Base-by-base conservation (phyloP, 257 asterid genomes). In the Cynanchum wilfordii region DNA sequence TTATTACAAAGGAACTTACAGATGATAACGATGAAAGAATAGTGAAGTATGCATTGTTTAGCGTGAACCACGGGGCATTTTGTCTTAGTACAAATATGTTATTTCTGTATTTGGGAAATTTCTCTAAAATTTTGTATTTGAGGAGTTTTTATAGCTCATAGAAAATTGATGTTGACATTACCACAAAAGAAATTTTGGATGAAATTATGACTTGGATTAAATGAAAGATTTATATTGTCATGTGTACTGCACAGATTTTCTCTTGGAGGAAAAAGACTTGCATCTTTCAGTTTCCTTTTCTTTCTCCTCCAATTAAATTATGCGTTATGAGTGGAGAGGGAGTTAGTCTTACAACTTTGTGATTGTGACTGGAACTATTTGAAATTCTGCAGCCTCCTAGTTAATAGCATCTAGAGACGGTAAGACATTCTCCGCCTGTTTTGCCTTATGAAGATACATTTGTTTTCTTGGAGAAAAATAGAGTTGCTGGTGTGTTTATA, bases 71-170 rank as follows among this genome's bases (percentile, higher is more conserved):
- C 33, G 15, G 10, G 17, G 33, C 19, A 65, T 73, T 52, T 15
- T 2, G 15, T 68, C 30, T 54, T 56, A 50, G 64, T 13, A 47
- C 62, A 20, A 38, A 8, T 29, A 69, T 24, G 47, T 44, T 22
- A 45, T 49, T 62, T 62, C 54, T 75, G 75, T 47, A 47, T 49
- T 63, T 56, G 19, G 6, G 63, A n/a, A 64, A 40, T 50, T 38
- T 54, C 69, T 64, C 7, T 63, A 16, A 5, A 63, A 4, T 64
- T 64, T 36, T 30, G 22, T 13, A 4, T 6, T 62, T 62, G 12
- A 57, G 63, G 63, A 58, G 22, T 62, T 62, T 15, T 30, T 33
- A 6, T 33, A 13, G 24, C 25, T 62, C 12, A 25, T 66, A 10
- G 11, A 66, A 44, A 66, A 42, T 66, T 0, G 67, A 40, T 66